Evolutionary conservation across 345 rosid genomes (phyloP).

Genomic region (Aurinia saxatilis): DNA sequence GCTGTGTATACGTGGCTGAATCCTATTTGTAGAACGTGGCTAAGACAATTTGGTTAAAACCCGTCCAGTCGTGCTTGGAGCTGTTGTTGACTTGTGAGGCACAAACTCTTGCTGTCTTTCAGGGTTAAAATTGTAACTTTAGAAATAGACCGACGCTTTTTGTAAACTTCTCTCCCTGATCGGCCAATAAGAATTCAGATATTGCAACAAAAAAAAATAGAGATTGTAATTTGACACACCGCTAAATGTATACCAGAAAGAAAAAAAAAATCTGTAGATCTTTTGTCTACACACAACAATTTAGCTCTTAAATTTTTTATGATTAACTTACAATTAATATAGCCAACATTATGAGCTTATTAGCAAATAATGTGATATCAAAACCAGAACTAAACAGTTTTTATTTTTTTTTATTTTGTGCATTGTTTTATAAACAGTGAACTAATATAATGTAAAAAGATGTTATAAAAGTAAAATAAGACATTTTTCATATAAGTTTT

Average conservation of each 20-base stretch:
- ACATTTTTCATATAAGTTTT: no score
- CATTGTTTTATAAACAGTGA: no score
- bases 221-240: background rate
- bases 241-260: background rate
- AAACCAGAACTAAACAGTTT: no score
- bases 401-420: no score
- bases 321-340: no score
- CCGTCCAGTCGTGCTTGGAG: slow-evolving; percentile 18
- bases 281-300: no score
- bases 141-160: slow-evolving; percentile 10
- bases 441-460: no score
- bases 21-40: slow-evolving; percentile 12
- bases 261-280: no score
- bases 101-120: background rate
- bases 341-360: no score
- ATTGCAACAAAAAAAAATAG: background rate
- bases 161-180: background rate
- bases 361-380: no score
- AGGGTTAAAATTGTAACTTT: background rate
- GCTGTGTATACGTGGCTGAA: slow-evolving; percentile 9
- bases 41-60: slow-evolving; percentile 11
- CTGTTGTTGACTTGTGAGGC: slow-evolving; percentile 19
- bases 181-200: slow-evolving; percentile 8
- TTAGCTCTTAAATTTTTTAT: no score
- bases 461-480: no score